Conservation (phyloP, 2,329 filamentous ascomycete genomes). For the Fusarium sp. region DNA sequence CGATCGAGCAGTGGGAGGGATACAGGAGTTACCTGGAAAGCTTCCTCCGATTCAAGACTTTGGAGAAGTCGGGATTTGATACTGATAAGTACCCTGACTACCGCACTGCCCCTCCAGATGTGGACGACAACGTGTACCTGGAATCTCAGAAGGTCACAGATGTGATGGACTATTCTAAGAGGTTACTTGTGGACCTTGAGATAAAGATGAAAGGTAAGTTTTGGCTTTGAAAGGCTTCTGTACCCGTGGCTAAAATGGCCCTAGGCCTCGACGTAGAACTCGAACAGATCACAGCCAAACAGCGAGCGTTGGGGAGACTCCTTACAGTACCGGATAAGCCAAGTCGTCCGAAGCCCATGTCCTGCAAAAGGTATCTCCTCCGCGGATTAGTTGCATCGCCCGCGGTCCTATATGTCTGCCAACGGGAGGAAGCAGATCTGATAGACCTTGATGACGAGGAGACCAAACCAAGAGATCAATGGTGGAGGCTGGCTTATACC, state of each 20-base stretch:
- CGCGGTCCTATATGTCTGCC: constrained; percentile 62
- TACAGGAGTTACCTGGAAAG: constrained; percentile 50
- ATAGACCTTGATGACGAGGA: constrained; percentile 53
- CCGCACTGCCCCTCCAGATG: constrained; percentile 50
- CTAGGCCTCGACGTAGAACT: constrained; percentile 45
- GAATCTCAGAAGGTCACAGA: constrained; percentile 45
- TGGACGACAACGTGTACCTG: constrained; percentile 47
- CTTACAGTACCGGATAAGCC: constrained; percentile 52
- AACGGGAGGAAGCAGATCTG: constrained; percentile 52
- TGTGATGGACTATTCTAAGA: constrained; percentile 47
- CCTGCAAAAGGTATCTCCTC: constrained; percentile 58
- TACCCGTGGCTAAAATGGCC: constrained; percentile 30
- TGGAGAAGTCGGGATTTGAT: constrained; percentile 51
- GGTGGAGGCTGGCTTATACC: constrained; percentile 63
- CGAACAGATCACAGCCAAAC: constrained; percentile 47
- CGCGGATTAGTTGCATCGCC: constrained; percentile 60
- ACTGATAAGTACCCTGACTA: constrained; percentile 51
- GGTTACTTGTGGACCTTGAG: constrained; percentile 49
- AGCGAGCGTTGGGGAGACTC: constrained; percentile 51
- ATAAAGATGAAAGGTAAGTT: constrained; percentile 49
- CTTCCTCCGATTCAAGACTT: constrained; percentile 48
- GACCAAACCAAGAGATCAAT: constrained; percentile 55
- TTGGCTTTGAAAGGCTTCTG: background rate
- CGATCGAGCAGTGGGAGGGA: constrained; percentile 45
- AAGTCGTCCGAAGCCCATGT: constrained; percentile 50